Evolutionary conservation across 768 basidiomycete genomes (phyloP), one percentile per base, ranked within the genome.

Genomic region (Boletales sp.): DNA sequence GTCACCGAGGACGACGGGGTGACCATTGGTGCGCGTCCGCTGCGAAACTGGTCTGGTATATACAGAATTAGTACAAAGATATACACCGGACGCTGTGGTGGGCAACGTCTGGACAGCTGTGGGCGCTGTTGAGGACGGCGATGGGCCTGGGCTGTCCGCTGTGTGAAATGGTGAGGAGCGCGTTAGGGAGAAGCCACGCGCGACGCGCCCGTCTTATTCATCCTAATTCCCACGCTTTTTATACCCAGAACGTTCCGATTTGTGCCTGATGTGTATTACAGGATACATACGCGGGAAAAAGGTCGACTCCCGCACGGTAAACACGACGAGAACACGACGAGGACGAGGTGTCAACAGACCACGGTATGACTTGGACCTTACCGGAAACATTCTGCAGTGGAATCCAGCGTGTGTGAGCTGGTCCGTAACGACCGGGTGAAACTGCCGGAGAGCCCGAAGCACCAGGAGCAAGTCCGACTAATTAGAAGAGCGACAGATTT

Each of bases 1-100:
- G 89, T 90, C 60, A 86, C 78, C 54, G 87, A 87, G 59, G 87
- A 90, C 53, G 86, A 81, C 50, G 89, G 86, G 35, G 87, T 84
- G 61, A 86, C 83, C 88, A 90, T 90, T 59, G 61, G 54, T 52
- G 66, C 66, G 66, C 68, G 68, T 61, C 67, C 29, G 48, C 24
- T 27, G 24, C 24, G 24, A 27, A 27, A 27, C 24, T 5, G 24
- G 24, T 27, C 24, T 27, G 24, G 46, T 55, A 59, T 57, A 53
- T 54, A 54, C 60, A 56, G 40, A 19, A 38, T 14, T 27, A 27
- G 53, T 45, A 48, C 19, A 48, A 50, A 53, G 35, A 54, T 57
- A 53, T 56, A 56, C 57, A 60, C 31, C 51, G 40, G 17, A 29
- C 37, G 48, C 46, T 50, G 43, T 44, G 4, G 47, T 24, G 46